Percentiles rank a stretch among this genome's conserved stretches.
phyloP scores from a whole-genome alignment of 2,329 filamentous ascomycete genomes.

The Arthroderma sp. region DNA sequence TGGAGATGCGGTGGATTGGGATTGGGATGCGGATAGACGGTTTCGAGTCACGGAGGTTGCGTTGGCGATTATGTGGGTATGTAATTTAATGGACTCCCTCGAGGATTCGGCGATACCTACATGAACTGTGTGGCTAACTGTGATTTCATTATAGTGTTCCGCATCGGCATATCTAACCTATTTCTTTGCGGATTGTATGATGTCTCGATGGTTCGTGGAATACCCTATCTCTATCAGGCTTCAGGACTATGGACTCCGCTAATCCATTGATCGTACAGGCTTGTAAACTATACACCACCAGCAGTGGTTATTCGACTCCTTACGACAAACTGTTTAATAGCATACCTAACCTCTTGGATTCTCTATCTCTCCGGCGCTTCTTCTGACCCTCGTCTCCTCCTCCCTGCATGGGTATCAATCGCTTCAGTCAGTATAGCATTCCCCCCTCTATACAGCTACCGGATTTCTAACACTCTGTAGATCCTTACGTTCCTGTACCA shows the following conservation, averaged over 20 bases:
- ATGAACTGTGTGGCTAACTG: neutral
- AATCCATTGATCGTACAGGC: slow-evolving; percentile 36
- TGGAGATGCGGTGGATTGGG: slow-evolving; percentile 19
- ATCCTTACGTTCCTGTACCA: slow-evolving; percentile 64
- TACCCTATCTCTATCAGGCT: neutral
- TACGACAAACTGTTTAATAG: slow-evolving; percentile 60
- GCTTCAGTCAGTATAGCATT: slow-evolving; percentile 44
- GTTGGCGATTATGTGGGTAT: slow-evolving; percentile 61
- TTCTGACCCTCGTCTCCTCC: slow-evolving; percentile 54
- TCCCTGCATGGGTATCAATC: slow-evolving; percentile 67
- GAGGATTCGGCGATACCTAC: neutral
- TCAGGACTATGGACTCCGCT: neutral
- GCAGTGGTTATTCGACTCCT: slow-evolving; percentile 69
- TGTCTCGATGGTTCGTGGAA: slow-evolving; percentile 58
- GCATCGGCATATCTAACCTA: slow-evolving; percentile 67
- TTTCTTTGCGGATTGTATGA: slow-evolving; percentile 72
- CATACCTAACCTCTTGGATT: slow-evolving; percentile 60
- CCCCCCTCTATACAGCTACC: neutral
- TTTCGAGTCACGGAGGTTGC: slow-evolving; percentile 54
- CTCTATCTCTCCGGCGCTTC: slow-evolving; percentile 58
- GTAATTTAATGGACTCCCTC: slow-evolving; percentile 13
- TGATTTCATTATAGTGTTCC: slow-evolving; percentile 43
- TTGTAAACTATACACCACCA: slow-evolving; percentile 65
- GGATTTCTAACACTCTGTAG: slow-evolving; percentile 24
- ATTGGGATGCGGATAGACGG: slow-evolving; percentile 35